Conservation (phyloP, 2,329 filamentous ascomycete species). For the Triangularia verruculosa region DNA sequence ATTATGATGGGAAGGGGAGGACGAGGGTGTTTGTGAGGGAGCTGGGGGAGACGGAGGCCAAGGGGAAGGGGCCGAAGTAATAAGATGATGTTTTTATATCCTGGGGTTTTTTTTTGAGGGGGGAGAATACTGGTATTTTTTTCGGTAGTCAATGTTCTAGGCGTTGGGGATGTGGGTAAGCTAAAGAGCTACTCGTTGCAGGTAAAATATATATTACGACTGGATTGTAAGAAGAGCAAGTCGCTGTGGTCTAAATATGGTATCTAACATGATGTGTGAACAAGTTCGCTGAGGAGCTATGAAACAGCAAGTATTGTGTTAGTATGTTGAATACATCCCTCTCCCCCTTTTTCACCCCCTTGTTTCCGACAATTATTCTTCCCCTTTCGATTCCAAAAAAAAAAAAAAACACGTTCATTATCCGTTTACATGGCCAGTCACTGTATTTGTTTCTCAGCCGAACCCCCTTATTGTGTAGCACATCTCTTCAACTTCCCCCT, state of each 20-base stretch:
- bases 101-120: background rate
- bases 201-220: background rate
- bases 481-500: background rate
- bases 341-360: background rate
- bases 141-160: background rate
- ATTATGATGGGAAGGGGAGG: constrained; percentile 69
- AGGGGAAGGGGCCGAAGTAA: constrained; percentile 74
- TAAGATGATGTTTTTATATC: too few species aligned
- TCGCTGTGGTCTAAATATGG: background rate
- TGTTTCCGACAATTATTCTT: background rate
- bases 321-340: background rate
- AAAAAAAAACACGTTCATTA: too few species aligned
- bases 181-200: background rate
- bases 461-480: background rate
- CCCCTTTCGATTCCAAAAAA: background rate
- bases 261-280: background rate
- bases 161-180: background rate
- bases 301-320: background rate
- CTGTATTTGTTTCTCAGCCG: background rate
- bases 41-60: constrained; percentile 82
- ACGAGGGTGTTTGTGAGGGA: constrained; percentile 80
- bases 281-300: background rate
- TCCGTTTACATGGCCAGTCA: background rate
- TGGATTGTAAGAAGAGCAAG: background rate
- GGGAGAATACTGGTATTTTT: background rate